Base-by-base conservation (phyloP, 768 basidiomycete species). In the Strobilomyces dryophilus region DNA sequence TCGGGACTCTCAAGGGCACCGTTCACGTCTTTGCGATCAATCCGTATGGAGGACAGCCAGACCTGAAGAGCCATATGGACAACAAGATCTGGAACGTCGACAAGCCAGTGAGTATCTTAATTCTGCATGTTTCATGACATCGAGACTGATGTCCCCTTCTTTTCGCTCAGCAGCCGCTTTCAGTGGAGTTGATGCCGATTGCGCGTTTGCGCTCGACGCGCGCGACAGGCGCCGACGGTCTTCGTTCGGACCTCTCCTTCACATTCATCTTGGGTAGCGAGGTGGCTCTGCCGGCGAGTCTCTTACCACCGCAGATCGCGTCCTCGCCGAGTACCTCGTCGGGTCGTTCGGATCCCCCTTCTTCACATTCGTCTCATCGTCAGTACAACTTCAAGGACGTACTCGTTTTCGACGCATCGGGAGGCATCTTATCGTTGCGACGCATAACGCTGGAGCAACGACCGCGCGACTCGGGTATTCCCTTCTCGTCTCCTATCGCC, bases 11-110 rank as follows among this genome's bases (percentile, higher is more conserved):
- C 62, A 83, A 83, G 58, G 67, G 82, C 52, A 87, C 82, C 0
- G 69, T 84, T 20, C 89, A 92, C 69, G 70, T 92, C 1, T 92
- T 90, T 62, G 80, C 85, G 8, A 73, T 84, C 8, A 87, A 91
- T 64, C 89, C 89, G 5, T 84, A 84, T 53, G 91, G 89, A 1
- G 87, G 91, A 4, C 74, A 73, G 32, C 73, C 85, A 2, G 84
- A 90, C 69, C 69, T 79, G 31, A 66, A 66, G 32, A 84, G 86
- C 45, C 84, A 88, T 69, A 58, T 84, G 50, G 75, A 79, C 35
- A 81, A 79, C 7, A 72, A 72, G 61, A 83, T 89, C 0, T 66
- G 71, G 62, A 87, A 91, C 57, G 67, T 69, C 3, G 66, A 71
- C 5, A 75, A 76, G 45, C 58, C 79, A 39, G 84, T 72, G 55